phyloP scores from a whole-genome alignment of 164 flowering plant species.

The Liquidambar formosana region DNA sequence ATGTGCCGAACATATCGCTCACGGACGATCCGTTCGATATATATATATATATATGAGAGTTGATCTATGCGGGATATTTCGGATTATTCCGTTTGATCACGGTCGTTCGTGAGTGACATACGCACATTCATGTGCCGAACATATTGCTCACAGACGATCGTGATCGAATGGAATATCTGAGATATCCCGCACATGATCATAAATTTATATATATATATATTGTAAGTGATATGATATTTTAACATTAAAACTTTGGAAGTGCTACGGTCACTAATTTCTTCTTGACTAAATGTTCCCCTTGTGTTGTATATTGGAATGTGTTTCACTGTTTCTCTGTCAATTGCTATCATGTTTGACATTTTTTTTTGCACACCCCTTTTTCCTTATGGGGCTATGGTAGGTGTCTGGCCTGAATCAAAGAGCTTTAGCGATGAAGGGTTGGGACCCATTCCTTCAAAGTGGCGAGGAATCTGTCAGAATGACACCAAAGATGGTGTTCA shows the following conservation, averaged over 20 bases:
- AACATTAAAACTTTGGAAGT: neutral
- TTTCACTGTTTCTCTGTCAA: constrained; percentile 15
- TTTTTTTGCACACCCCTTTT: neutral
- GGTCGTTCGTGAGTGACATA: no score
- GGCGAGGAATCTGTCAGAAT: constrained; percentile 27
- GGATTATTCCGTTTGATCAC: no score
- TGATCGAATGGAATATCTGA: no score
- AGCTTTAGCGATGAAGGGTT: constrained; percentile 30
- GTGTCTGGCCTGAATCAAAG: constrained; percentile 30
- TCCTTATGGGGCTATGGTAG: neutral
- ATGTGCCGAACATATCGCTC: no score
- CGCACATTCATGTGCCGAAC: no score
- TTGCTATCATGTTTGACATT: constrained; percentile 23
- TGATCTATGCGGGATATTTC: no score
- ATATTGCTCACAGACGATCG: no score
- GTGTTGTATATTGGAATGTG: neutral
- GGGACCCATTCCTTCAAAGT: constrained; percentile 32
- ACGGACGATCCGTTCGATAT: no score
- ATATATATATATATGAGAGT: no score
- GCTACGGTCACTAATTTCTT: neutral
- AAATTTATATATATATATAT: no score
- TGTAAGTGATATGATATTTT: neutral
- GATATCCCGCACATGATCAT: no score
- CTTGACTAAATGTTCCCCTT: constrained; percentile 1
- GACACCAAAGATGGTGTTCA: constrained; percentile 17